Base-by-base conservation (phyloP, 225 moss, liverwort and hornwort species). In the Rhytidiadelphus loreus region DNA sequence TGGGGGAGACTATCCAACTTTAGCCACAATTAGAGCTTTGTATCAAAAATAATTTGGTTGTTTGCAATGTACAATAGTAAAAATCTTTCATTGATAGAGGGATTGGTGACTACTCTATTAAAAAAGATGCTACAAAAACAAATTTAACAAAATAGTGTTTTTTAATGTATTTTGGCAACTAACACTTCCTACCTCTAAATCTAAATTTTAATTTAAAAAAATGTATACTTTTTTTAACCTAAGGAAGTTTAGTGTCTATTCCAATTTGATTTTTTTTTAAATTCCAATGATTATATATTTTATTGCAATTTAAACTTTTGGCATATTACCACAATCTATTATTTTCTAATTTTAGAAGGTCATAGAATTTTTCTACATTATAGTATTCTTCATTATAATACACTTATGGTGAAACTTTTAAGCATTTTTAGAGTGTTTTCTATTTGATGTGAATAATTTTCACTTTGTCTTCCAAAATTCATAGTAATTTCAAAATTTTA, bases 21-120 rank as follows among this genome's bases (percentile, higher is more conserved):
- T 0, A 0, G 0, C 2, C 3, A 39, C 1, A 0, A 69, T 70
- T 25, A 8, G 25, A 52, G 52, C 7, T 52, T 52, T 52, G 14
- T 52, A 52, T 52, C 3, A 4, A 15, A 69, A 39, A 13, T 39
- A 39, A 41, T 0, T 41, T 4, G 1, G 0, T 69, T n/a, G n/a
- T n/a, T n/a, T n/a, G n/a, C n/a, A n/a, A n/a, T n/a, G n/a, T n/a
- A n/a, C n/a, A n/a, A n/a, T n/a, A n/a, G n/a, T n/a, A n/a, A n/a
- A n/a, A n/a, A n/a, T n/a, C n/a, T n/a, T n/a, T n/a, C n/a, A n/a
- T n/a, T n/a, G n/a, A n/a, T n/a, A n/a, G 24, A 13, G 1, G 2
- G 3, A 68, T n/a, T 21, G 22, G 22, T n/a, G 68, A 7, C 2
- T 22, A 12, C 3, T 68, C 7, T 66, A 12, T 0, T 12, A 68